Percentiles rank a stretch among this genome's conserved stretches.
Evolutionary conservation across 2,329 filamentous ascomycete genomes (phyloP).

Genomic region (Stachybotrys elegans): DNA sequence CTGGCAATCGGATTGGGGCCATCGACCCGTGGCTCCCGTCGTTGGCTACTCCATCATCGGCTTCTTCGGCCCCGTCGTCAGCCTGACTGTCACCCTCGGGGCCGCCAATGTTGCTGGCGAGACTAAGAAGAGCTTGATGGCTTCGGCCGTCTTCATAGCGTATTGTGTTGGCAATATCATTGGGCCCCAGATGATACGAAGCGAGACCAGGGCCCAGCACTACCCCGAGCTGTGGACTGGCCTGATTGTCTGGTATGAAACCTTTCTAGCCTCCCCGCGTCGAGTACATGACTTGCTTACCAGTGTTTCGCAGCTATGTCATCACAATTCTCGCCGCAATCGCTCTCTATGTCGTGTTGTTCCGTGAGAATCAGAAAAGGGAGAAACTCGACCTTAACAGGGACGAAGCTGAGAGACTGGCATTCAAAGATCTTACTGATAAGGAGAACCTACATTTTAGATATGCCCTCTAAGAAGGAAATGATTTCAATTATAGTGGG

Average conservation of each 20-base stretch:
- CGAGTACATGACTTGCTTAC: not conserved
- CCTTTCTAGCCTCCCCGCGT: too few species aligned
- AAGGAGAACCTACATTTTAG: constrained; percentile 63
- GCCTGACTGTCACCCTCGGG: constrained; percentile 45
- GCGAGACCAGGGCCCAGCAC: constrained; percentile 58
- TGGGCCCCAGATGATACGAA: constrained; percentile 65
- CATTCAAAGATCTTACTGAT: constrained; percentile 65
- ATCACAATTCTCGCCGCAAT: constrained; percentile 58
- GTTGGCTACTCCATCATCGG: constrained; percentile 68
- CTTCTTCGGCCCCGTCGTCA: constrained; percentile 67
- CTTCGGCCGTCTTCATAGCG: constrained; percentile 67
- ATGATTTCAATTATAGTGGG: not conserved
- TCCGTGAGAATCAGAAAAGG: constrained; percentile 51
- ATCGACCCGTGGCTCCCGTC: constrained; percentile 61
- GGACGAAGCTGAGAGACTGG: constrained; percentile 56
- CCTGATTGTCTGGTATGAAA: constrained; percentile 52
- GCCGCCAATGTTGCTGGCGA: constrained; percentile 68
- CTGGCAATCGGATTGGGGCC: constrained; percentile 62
- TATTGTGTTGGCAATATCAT: constrained; percentile 75
- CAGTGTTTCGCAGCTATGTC: constrained; percentile 46
- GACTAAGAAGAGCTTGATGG: constrained; percentile 75
- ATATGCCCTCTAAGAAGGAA: not conserved
- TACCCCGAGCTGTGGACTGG: constrained; percentile 70
- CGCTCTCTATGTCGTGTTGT: constrained; percentile 54
- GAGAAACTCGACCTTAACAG: constrained; percentile 38